Evolutionary conservation across 2,329 filamentous ascomycete species (phyloP).

Genomic region (Huntiella decipiens): DNA sequence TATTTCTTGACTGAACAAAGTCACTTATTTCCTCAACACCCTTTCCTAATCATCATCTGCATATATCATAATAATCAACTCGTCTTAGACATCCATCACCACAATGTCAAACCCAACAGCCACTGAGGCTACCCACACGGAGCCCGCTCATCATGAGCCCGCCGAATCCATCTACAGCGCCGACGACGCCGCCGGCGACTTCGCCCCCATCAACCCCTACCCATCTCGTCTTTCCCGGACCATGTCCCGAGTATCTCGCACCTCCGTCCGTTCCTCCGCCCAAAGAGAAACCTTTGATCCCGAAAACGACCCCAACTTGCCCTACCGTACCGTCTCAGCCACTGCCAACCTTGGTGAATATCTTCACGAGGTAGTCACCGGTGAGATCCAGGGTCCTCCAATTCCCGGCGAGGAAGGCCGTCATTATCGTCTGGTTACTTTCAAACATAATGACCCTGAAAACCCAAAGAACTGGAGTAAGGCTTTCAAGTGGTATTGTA

Average conservation of each 20-base stretch:
- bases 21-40: neutral
- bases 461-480: constrained; percentile 81
- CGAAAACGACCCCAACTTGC: constrained; percentile 35
- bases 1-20: neutral
- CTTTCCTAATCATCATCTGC: neutral
- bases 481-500: constrained; percentile 62
- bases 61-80: neutral
- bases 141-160: neutral
- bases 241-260: constrained; percentile 14
- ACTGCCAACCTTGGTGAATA: constrained; percentile 48
- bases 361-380: constrained; percentile 37
- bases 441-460: constrained; percentile 49
- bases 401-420: constrained; percentile 11
- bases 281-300: constrained; percentile 22
- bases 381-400: constrained; percentile 36
- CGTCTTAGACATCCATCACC: neutral
- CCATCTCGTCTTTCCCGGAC: constrained; percentile 6
- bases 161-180: neutral
- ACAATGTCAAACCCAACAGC: neutral
- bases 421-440: constrained; percentile 39
- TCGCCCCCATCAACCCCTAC: constrained; percentile 5
- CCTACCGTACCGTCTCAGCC: constrained; percentile 42
- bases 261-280: constrained; percentile 12
- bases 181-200: constrained; percentile 1
- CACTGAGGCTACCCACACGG: neutral